Percentiles rank a stretch among this genome's conserved stretches.
Evolutionary conservation across 2,329 filamentous ascomycete species (phyloP).

Genomic region (Pseudogymnoascus pannorum): DNA sequence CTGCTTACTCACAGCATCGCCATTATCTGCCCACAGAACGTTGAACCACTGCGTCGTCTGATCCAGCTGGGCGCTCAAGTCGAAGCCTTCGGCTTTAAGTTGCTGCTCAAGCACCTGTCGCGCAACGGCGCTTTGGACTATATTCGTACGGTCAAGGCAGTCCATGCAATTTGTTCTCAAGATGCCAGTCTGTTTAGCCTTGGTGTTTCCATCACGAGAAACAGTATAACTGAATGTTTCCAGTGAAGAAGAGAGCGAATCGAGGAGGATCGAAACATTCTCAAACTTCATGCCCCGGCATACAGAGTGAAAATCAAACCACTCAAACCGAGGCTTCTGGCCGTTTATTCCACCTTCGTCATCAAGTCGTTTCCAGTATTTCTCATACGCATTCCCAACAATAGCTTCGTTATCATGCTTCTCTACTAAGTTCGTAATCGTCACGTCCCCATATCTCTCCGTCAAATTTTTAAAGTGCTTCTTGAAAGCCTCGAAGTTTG

Average conservation of each 20-base stretch:
- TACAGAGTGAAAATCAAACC: slow-evolving; percentile 94
- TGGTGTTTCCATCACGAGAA: slow-evolving; percentile 33
- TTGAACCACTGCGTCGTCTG: slow-evolving; percentile 91
- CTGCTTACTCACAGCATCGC: slow-evolving; percentile 89
- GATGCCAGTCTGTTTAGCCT: slow-evolving; percentile 59
- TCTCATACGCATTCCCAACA: slow-evolving; percentile 72
- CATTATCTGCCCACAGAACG: slow-evolving; percentile 93
- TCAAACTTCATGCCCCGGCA: slow-evolving; percentile 98
- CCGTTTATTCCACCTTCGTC: slow-evolving; percentile 45
- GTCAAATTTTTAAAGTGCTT: slow-evolving; percentile 69
- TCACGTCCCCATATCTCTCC: slow-evolving; percentile 65
- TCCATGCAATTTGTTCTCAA: slow-evolving; percentile 99
- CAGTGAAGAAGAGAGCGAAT: slow-evolving; percentile 60
- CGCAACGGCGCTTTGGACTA: slow-evolving; percentile 86
- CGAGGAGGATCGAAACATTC: slow-evolving; percentile 75
- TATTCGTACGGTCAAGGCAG: slow-evolving; percentile 91
- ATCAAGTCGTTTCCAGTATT: slow-evolving; percentile 60
- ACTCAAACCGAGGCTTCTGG: slow-evolving; percentile 64
- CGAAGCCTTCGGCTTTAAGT: slow-evolving; percentile 66
- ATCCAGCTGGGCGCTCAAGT: slow-evolving; percentile 67
- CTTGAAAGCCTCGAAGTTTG: slow-evolving; percentile 71
- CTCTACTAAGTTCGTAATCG: slow-evolving; percentile 80
- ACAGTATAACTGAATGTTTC: slow-evolving; percentile 67
- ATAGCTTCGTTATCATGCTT: slow-evolving; percentile 75
- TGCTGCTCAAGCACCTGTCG: slow-evolving; percentile 76